Evolutionary conservation across 2,329 filamentous ascomycete species (phyloP).

Genomic region (Sarocladium brachiariae): DNA sequence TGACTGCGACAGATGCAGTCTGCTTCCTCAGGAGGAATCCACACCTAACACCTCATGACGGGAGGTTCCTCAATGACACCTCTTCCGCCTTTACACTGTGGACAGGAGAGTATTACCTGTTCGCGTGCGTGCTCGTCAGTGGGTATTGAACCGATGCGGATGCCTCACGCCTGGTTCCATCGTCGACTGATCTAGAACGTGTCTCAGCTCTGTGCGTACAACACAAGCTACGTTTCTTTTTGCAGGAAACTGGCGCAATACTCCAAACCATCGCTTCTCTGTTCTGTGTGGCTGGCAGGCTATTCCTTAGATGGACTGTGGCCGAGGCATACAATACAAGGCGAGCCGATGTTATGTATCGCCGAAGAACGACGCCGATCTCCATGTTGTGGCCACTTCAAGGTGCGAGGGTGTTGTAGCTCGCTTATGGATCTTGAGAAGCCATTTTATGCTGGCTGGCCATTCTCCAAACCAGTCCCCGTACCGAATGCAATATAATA

Average conservation of each 20-base stretch:
- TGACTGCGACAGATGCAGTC: too few species aligned
- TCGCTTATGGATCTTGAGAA: too few species aligned
- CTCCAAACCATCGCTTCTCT: background rate
- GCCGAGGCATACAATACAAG: background rate
- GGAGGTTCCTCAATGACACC: too few species aligned
- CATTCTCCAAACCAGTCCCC: background rate
- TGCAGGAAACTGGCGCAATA: background rate
- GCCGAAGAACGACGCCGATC: background rate
- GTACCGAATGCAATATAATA: background rate
- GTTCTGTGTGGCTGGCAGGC: background rate
- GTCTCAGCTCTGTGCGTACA: background rate
- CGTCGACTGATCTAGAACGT: background rate
- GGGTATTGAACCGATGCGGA: background rate
- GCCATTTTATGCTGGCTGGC: too few species aligned
- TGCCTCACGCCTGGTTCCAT: background rate
- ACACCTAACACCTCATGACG: too few species aligned
- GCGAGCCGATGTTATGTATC: conserved; percentile 3
- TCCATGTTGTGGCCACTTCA: background rate
- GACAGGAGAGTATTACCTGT: background rate
- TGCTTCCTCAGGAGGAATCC: too few species aligned
- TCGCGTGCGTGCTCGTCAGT: background rate
- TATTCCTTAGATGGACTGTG: background rate
- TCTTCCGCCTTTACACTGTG: too few species aligned
- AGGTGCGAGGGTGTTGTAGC: background rate
- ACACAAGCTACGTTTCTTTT: background rate